Evolutionary conservation across 1,139 yeast genomes (phyloP), one percentile per base, ranked within the genome.

Genomic region (Martiniozyma asiatica): DNA sequence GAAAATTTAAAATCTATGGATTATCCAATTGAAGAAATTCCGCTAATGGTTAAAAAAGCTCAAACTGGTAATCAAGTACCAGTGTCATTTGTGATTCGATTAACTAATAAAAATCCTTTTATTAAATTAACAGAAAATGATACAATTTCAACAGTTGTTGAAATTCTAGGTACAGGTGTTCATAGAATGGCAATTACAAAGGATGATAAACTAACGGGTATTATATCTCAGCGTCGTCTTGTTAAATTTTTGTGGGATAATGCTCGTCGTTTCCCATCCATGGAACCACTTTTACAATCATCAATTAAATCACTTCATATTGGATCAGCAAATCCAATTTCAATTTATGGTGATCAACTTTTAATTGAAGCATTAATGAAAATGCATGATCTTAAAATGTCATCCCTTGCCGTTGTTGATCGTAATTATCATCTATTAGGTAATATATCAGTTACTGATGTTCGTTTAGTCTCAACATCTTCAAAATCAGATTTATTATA

Each of bases 321-420:
- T 36, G 94, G 93, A 3, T 68, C 82, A 8, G 53, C 68, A 22
- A 55, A 63, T 36, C 94, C 93, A 23, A 66, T 85, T 22, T 71
- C 89, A 16, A 78, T 87, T 26, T 73, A 65, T 44, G 97, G 92
- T 30, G 96, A 87, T 46, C 87, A 79, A 45, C 70, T 75, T 7
- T 69, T 89, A 42, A 78, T 87, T 36, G 93, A 84, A 46, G 97
- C 95, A 0, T 65, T 89, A 35, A 63, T 72, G 44, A 75, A 74
- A 46, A 87, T 89, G 97, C 82, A 81, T 53, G 62, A 63, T 28
- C 80, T 80, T 43, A 72, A 87, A 41, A 84, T 89, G 22, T 78
- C 92, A 6, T 85, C 96, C 16, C 67, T 89, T 32, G 97, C 98
- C 0, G 96, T 89, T n/a, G 80, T 87, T 33, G 97, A 89, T 57